phyloP scores from a whole-genome alignment of 2,329 filamentous ascomycete genomes.

The Alternaria conjuncta region DNA sequence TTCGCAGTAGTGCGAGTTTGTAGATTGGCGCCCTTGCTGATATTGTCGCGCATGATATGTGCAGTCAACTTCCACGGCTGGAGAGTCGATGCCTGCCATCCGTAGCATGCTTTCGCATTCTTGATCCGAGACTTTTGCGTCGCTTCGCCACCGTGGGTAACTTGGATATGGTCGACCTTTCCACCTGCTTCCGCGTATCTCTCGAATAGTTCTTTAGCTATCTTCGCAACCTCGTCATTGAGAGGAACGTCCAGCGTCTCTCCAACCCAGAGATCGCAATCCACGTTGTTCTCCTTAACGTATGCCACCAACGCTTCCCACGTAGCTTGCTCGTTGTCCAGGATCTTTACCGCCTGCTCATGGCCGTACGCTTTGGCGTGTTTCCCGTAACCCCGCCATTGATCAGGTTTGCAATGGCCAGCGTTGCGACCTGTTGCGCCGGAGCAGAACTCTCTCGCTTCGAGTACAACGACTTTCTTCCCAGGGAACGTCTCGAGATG shows the following conservation, averaged over 20 bases:
- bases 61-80: conserved; percentile 39
- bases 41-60: conserved; percentile 31
- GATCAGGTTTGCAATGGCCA: conserved; percentile 36
- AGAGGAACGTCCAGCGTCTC: conserved; percentile 35
- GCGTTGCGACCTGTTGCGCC: conserved; percentile 39
- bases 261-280: conserved; percentile 39
- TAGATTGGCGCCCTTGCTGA: conserved; percentile 26
- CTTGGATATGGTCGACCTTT: conserved; percentile 29
- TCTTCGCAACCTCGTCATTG: conserved; percentile 29
- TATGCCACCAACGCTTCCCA: conserved; percentile 31
- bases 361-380: conserved; percentile 34
- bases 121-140: conserved; percentile 22
- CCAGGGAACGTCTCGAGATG: conserved; percentile 28
- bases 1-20: conserved; percentile 31
- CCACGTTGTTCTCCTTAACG: conserved; percentile 27
- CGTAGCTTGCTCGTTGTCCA: conserved; percentile 35
- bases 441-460: conserved; percentile 40
- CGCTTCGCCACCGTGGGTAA: conserved; percentile 25
- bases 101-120: conserved; percentile 31
- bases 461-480: conserved; percentile 27
- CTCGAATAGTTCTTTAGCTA: conserved; percentile 27
- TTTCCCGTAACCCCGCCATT: conserved; percentile 34
- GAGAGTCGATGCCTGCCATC: conserved; percentile 34
- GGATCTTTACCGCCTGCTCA: conserved; percentile 34
- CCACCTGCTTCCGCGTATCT: conserved; percentile 28